Percentiles rank a stretch among this genome's conserved stretches.
Conservation (phyloP, 352 stramenopile genomes). For the Globisporangium cylindrosporum region DNA sequence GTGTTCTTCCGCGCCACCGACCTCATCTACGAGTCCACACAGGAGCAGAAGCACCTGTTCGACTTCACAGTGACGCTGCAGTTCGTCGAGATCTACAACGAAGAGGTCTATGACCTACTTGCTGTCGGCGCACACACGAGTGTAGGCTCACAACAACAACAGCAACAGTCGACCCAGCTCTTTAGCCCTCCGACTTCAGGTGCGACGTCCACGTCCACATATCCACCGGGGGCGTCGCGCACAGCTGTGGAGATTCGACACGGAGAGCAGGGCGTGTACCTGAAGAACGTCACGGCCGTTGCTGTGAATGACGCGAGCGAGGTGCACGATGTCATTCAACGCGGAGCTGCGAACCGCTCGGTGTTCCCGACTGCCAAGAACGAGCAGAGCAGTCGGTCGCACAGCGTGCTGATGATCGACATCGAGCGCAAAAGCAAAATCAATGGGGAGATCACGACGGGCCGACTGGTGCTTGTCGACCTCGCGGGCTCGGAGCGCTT, state of each 20-base stretch:
- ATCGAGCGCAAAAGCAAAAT: slow-evolving; percentile 46
- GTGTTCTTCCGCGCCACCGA: slow-evolving; percentile 43
- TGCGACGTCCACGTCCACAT: slow-evolving; percentile 2
- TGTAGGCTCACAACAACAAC: slow-evolving; percentile 1
- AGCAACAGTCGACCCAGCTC: background rate
- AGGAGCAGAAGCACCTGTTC: slow-evolving; percentile 45
- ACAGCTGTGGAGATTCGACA: slow-evolving; percentile 68
- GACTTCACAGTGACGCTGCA: slow-evolving; percentile 50
- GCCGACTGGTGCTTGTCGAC: slow-evolving; percentile 70
- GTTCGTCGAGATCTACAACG: slow-evolving; percentile 87
- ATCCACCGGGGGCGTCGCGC: slow-evolving; percentile 1
- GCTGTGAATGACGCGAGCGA: slow-evolving; percentile 31
- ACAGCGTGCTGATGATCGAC: slow-evolving; percentile 61
- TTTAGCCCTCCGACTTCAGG: slow-evolving; percentile 14
- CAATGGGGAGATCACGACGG: slow-evolving; percentile 35
- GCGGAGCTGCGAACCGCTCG: slow-evolving; percentile 30
- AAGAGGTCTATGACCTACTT: slow-evolving; percentile 81
- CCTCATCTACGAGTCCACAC: slow-evolving; percentile 36
- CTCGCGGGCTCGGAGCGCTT: slow-evolving; percentile 77
- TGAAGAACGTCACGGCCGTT: slow-evolving; percentile 61
- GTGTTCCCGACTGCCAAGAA: slow-evolving; percentile 24
- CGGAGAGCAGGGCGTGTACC: slow-evolving; percentile 59
- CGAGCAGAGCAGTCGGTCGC: slow-evolving; percentile 52
- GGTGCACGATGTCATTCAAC: slow-evolving; percentile 35
- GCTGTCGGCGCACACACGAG: slow-evolving; percentile 7